These are phyloP conservation scores for Exophiala sideris DNA, from an alignment of 2,329 filamentous ascomycete species.

Conservation along the genomic window DNA sequence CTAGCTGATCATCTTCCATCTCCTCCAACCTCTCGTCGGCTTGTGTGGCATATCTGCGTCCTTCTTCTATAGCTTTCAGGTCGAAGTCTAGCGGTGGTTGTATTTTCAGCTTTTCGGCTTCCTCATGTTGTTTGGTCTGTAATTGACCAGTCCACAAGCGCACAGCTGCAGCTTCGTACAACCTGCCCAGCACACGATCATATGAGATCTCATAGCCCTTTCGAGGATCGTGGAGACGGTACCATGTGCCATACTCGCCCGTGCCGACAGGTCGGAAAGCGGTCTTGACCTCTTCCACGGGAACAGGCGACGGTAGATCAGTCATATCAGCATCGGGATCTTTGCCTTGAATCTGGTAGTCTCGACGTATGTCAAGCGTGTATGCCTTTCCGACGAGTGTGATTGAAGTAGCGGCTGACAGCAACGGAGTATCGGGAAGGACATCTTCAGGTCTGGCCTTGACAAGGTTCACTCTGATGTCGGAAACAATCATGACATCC, in stretches of 20 bases:
- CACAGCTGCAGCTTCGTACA: slow-evolving; percentile 52
- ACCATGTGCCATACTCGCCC: slow-evolving; percentile 51
- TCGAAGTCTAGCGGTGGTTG: slow-evolving; percentile 43
- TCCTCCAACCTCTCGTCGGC: slow-evolving; percentile 49
- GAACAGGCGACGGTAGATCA: slow-evolving; percentile 27
- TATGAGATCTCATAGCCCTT: slow-evolving; percentile 48
- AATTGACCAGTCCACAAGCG: slow-evolving; percentile 26
- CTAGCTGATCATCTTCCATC: slow-evolving; percentile 26
- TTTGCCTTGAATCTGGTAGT: slow-evolving; percentile 6
- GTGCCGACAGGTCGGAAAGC: slow-evolving; percentile 41
- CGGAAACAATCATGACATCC: slow-evolving; percentile 54
- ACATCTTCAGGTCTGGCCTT: slow-evolving; percentile 48
- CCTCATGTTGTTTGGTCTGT: slow-evolving; percentile 36
- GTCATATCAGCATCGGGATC: slow-evolving; percentile 1
- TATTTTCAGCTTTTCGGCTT: slow-evolving; percentile 17
- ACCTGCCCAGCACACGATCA: slow-evolving; percentile 52
- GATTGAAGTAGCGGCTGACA: slow-evolving; percentile 46
- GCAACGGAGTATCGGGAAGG: slow-evolving; percentile 44
- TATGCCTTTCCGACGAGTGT: slow-evolving; percentile 52
- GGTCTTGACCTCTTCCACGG: slow-evolving; percentile 34
- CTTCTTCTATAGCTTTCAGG: slow-evolving; percentile 44
- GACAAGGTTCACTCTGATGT: slow-evolving; percentile 50
- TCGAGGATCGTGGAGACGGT: slow-evolving; percentile 43
- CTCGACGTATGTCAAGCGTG: slow-evolving; percentile 33
- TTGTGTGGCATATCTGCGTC: slow-evolving; percentile 44